Evolutionary conservation across 208 protist genomes (phyloP).

Genomic region (Acanthamoeba royreba): DNA sequence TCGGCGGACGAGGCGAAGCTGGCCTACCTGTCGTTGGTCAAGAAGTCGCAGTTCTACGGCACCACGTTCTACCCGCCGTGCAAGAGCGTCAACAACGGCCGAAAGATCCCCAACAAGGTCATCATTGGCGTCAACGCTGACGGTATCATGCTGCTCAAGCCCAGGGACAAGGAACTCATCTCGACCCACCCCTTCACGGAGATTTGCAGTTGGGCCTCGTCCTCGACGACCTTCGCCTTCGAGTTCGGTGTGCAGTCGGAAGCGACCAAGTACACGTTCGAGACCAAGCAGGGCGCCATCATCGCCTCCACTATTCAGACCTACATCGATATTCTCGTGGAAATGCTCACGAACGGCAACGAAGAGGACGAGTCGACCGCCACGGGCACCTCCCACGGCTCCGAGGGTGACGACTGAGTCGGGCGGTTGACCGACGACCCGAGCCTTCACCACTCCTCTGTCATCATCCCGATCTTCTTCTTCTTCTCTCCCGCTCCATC

Average conservation of each 20-base stretch:
- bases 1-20: constrained; percentile 36
- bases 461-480: too few species aligned
- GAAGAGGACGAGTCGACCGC: constrained; percentile 48
- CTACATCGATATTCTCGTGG: constrained; percentile 53
- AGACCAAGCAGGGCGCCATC: constrained; percentile 55
- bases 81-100: constrained; percentile 42
- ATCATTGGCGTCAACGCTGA: constrained; percentile 57
- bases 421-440: not conserved
- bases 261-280: constrained; percentile 51
- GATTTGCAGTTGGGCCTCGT: constrained; percentile 58
- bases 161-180: constrained; percentile 53
- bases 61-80: constrained; percentile 56
- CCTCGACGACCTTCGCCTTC: constrained; percentile 56
- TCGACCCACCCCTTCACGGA: constrained; percentile 56
- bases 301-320: constrained; percentile 52
- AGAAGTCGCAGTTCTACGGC: constrained; percentile 49
- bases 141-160: constrained; percentile 48
- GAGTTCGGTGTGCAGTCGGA: constrained; percentile 52
- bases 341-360: constrained; percentile 51
- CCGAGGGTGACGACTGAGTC: constrained; percentile 17
- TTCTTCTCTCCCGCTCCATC: too few species aligned
- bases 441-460: too few species aligned
- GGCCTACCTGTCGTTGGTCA: constrained; percentile 19
- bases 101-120: constrained; percentile 58
- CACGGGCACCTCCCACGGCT: constrained; percentile 37